Conservation (phyloP, 1,284 basidiomycete genomes). For the Rhodotorula sp. region DNA sequence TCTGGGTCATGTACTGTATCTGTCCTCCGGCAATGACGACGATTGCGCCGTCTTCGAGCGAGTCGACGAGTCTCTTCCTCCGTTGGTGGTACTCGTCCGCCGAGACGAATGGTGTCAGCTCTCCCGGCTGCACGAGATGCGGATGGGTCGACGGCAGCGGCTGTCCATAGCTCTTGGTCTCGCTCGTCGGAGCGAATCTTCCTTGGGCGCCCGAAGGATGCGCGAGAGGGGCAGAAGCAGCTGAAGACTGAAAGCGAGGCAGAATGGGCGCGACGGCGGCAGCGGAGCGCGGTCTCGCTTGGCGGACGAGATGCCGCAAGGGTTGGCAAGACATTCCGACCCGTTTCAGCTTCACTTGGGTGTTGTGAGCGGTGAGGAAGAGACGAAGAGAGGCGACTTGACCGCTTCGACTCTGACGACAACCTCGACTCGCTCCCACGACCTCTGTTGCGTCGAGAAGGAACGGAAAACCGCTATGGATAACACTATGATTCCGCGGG, state of each 20-base stretch:
- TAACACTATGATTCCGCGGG: constrained; percentile 41
- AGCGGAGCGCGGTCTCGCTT: not conserved
- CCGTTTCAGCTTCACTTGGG: no score
- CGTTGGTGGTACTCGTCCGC: constrained; percentile 79
- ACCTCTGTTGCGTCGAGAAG: no score
- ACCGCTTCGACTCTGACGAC: no score
- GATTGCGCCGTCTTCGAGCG: constrained; percentile 70
- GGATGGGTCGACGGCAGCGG: constrained; percentile 74
- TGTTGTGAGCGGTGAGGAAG: no score
- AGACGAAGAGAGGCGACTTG: no score
- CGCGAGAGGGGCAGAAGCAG: not conserved
- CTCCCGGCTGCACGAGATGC: constrained; percentile 66
- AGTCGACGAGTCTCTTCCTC: constrained; percentile 69
- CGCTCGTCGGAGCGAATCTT: not conserved
- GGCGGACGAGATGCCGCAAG: not conserved
- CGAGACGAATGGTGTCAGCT: constrained; percentile 84
- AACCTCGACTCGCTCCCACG: no score
- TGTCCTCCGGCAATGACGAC: constrained; percentile 79
- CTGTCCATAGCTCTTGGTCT: constrained; percentile 61
- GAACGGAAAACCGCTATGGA: constrained; percentile 19
- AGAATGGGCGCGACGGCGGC: not conserved
- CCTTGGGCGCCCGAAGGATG: constrained; percentile 2
- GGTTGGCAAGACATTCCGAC: not conserved
- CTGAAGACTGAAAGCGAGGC: not conserved
- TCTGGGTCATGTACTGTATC: constrained; percentile 82